These are phyloP conservation scores for Galerina marginata DNA, from an alignment of 768 basidiomycete species.

Conservation along the genomic window DNA sequence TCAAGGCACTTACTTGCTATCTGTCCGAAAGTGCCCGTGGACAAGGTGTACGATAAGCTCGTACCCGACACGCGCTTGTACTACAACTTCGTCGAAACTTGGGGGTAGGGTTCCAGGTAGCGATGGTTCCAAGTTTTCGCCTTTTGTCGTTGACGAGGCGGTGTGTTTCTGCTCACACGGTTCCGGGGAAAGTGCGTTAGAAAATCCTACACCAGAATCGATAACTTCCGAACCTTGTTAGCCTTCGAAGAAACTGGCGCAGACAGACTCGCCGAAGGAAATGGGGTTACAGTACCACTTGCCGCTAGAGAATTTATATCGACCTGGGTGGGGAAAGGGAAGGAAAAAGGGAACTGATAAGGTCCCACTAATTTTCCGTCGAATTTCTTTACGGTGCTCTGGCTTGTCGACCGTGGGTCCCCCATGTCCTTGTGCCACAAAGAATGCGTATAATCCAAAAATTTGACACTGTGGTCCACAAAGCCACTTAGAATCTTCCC, in stretches of 20 bases:
- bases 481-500: no score
- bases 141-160: background rate
- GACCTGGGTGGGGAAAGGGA: conserved; percentile 15
- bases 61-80: background rate
- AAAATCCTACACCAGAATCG: no score
- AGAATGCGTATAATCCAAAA: background rate
- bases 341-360: conserved; percentile 10
- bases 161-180: background rate
- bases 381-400: background rate
- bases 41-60: conserved; percentile 5
- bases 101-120: background rate
- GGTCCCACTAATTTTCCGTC: conserved; percentile 13
- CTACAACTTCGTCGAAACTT: background rate
- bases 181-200: no score
- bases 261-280: background rate
- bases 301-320: background rate
- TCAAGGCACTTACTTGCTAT: conserved; percentile 3
- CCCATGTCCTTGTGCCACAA: background rate
- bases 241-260: background rate
- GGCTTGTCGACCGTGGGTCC: background rate
- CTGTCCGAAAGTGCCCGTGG: conserved; percentile 1
- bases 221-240: background rate
- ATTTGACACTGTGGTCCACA: background rate
- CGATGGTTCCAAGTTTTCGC: background rate
- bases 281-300: background rate